phyloP scores from a whole-genome alignment of 345 rosid genomes.

The Sapria himalayana region DNA sequence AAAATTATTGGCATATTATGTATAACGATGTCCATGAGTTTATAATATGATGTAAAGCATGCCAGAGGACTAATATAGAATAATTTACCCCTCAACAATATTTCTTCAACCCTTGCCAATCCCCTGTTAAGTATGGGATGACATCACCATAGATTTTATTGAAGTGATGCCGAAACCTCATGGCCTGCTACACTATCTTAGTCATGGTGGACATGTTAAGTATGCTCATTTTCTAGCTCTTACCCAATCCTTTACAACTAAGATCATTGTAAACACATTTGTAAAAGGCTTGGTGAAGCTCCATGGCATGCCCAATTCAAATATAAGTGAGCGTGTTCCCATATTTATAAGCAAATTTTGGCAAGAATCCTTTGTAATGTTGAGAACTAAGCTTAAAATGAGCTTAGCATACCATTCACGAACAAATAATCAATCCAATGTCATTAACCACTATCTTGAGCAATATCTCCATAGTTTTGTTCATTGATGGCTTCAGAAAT shows the following conservation, averaged over 20 bases:
- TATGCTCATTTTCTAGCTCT: neutral
- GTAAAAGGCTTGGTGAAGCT: too few relatives aligned
- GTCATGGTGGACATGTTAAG: too few relatives aligned
- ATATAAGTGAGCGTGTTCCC: too few relatives aligned
- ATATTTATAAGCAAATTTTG: too few relatives aligned
- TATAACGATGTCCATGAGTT: neutral
- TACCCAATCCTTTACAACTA: neutral
- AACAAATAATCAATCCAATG: neutral
- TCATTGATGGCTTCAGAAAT: neutral
- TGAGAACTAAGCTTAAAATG: too few relatives aligned
- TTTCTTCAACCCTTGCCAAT: neutral
- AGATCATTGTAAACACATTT: neutral
- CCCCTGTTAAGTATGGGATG: neutral
- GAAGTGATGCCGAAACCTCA: neutral
- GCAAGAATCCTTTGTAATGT: too few relatives aligned
- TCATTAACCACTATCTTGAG: neutral
- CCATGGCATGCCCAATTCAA: too few relatives aligned
- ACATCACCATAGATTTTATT: neutral
- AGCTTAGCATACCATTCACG: neutral
- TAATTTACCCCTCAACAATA: neutral
- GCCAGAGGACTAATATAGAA: neutral
- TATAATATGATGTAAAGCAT: neutral
- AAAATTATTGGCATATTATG: neutral
- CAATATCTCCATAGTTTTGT: neutral
- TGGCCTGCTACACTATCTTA: too few relatives aligned